Evolutionary conservation across 2,329 filamentous ascomycete genomes (phyloP), one percentile per base, ranked within the genome.

Genomic region (Fusarium solani-melongenae): DNA sequence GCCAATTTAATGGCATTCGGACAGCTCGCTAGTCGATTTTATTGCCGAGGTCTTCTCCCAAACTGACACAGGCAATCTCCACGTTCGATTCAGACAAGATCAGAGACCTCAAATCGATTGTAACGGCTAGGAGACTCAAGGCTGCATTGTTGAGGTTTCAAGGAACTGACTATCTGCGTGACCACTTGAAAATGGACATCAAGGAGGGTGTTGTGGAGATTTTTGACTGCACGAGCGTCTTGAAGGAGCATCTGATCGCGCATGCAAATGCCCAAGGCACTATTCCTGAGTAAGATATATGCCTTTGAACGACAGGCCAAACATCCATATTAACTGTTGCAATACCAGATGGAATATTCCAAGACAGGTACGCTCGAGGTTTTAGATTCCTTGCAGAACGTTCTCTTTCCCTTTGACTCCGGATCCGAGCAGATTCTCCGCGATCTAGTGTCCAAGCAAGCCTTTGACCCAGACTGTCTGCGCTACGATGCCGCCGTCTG

Each of bases 381-480:
- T 29, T 29, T 49, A 5, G 44, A 49, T 4, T 27, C 44, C 6
- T 4, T 49, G 9, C 24, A 49, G 15, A 49, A 49, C 9, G 44
- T 29, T 3, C 44, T 49, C 44, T 49, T 49, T 12, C 24, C 24
- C 14, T 11, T 29, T 49, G 5, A 29, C 8, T 49, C 44, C 1
- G 10, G 2, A 2, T 49, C 44, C 4, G 44, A 49, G 9, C 9
- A 49, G 15, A 49, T 29, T 7, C 44, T 49, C 5, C 24, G 5
- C 2, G 24, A 1, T 2, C 9, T 49, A 9, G 44, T 17, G 1
- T 49, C 24, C 2, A 17, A 29, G 15, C 5, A n/a, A 29, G 0
- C 15, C 0, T 49, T 49, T n/a, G 24, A 49, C 24, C 44, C 15
- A 11, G 44, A 29, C 15, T 49, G 24, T 15, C 24, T 29, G 6